Conservation (phyloP, 2,329 filamentous ascomycete species). For the Aspergillus sp. region DNA sequence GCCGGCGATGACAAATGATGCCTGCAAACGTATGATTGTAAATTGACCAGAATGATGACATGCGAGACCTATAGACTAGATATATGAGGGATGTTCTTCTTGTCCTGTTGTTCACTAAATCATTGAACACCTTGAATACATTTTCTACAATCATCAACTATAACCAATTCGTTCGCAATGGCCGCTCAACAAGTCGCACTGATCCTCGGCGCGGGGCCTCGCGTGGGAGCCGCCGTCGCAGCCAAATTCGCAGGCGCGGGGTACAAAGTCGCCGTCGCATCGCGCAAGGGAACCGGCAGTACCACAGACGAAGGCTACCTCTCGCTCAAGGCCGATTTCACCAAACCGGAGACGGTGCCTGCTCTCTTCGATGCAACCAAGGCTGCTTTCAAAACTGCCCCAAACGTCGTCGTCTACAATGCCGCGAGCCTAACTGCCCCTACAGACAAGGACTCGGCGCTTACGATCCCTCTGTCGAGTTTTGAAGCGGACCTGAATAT, state of each 20-base stretch:
- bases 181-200: background rate
- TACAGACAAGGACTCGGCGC: background rate
- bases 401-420: background rate
- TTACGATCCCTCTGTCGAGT: background rate
- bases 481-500: conserved; percentile 1
- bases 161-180: background rate
- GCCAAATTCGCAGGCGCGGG: background rate
- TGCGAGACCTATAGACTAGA: no score
- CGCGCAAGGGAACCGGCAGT: background rate
- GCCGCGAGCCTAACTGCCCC: background rate
- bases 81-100: no score
- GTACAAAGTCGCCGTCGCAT: background rate
- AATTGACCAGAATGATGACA: no score
- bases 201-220: background rate
- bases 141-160: no score
- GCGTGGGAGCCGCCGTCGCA: background rate
- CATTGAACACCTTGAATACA: no score
- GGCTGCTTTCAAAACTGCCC: background rate
- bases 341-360: background rate
- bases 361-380: background rate
- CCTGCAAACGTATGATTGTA: no score
- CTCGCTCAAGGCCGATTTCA: background rate
- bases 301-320: background rate
- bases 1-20: no score
- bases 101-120: no score